Evolutionary conservation across 192 early-diverging fungal genomes (phyloP).

Genomic region (Linnemannia schmuckeri): DNA sequence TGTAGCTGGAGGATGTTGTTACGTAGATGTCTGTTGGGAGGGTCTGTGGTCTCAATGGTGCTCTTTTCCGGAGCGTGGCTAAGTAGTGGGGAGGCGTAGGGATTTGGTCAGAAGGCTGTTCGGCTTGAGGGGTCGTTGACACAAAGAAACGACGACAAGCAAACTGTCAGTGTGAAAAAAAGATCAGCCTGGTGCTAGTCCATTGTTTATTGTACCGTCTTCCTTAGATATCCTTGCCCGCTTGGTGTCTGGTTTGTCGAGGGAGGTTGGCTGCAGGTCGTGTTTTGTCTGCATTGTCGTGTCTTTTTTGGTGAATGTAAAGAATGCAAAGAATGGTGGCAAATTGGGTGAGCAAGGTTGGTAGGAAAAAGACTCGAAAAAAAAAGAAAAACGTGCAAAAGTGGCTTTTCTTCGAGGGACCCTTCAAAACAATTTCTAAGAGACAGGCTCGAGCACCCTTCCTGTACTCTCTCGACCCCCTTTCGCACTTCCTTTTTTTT

Average conservation of each 20-base stretch:
- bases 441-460: neutral
- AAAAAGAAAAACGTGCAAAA: neutral
- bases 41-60: slow-evolving; percentile 73
- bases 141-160: neutral
- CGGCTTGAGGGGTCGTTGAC: neutral
- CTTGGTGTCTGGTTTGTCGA: slow-evolving; percentile 36
- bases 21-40: slow-evolving; percentile 85
- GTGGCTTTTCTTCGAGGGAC: neutral
- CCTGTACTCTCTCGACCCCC: neutral
- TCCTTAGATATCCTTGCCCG: slow-evolving; percentile 44
- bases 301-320: neutral
- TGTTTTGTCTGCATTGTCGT: slow-evolving; percentile 20
- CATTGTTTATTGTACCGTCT: slow-evolving; percentile 11
- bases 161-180: neutral
- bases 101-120: neutral
- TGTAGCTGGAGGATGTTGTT: slow-evolving; percentile 74
- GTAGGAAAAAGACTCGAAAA: neutral
- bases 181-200: neutral
- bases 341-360: neutral
- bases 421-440: neutral
- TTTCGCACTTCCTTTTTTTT: neutral
- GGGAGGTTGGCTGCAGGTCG: neutral
- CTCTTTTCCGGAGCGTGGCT: slow-evolving; percentile 68
- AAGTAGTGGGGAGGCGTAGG: neutral
- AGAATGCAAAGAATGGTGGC: neutral